Base-by-base conservation (phyloP, 2,329 filamentous ascomycete genomes). In the Pseudogymnoascus sp. region DNA sequence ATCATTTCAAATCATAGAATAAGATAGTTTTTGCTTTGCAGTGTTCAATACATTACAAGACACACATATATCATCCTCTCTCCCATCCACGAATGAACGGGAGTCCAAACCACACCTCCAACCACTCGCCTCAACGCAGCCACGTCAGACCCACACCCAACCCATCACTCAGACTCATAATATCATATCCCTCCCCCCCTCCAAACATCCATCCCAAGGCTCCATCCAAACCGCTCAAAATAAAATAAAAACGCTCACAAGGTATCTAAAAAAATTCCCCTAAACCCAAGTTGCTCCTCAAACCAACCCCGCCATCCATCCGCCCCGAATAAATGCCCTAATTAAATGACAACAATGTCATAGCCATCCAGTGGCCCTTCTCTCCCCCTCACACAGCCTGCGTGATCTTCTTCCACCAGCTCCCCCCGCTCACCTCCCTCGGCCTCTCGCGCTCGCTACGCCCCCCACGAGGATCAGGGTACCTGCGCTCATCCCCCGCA, bases 371-470 rank as follows among this genome's bases (percentile, higher is more conserved):
- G 44, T 50, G 26, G 8, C 44, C 11, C n/a, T 17, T 17, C 17
- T 9, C 33, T 35, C 9, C 21, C 5, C 31, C 57, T 59, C 33
- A 59, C 44, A 59, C 57, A 36, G 57, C 57, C 57, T 59, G 57
- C 57, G 33, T 59, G 26, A 69, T 66, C 65, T 66, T 71, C 63
- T 68, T 71, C 64, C 65, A 71, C 15, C 69, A 65, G 62, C 71
- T 67, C 26, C 83, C 82, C 26, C 85, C 90, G 17, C 78, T 95
- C 61, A 94, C 84, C 74, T 90, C 88, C 1, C 79, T 88, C 24
- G 85, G 81, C 57, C 24, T 86, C 81, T 57, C 85, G 81, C 50
- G 81, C 80, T 47, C 39, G 24, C 17, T 72, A 69, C 24, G 68
- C 62, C 50, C 69, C 66, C 5, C 65, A 66, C 50, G 67, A 68